Conservation (phyloP, 2,329 filamentous ascomycete genomes). For the Stagonosporopsis cucurbitacearum region DNA sequence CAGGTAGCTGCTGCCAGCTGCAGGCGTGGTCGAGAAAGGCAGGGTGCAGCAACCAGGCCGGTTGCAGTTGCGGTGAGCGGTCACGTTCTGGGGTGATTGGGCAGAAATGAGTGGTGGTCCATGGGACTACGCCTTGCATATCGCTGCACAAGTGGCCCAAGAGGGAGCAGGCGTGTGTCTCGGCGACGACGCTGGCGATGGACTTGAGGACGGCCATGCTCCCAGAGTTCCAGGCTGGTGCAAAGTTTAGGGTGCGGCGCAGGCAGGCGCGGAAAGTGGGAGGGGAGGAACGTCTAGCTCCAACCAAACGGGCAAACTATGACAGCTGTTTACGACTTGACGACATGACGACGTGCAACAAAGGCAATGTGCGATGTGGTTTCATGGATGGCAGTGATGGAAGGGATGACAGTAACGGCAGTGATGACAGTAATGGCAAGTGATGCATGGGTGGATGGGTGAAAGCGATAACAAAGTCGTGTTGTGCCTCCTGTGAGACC, state of each 20-base stretch:
- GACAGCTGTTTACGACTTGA: constrained; percentile 4
- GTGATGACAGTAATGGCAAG: constrained; percentile 9
- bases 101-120: constrained; percentile 29
- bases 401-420: no score
- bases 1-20: constrained; percentile 17
- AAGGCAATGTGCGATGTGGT: neutral
- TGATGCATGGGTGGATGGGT: constrained; percentile 9
- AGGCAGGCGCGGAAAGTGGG: constrained; percentile 18
- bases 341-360: constrained; percentile 1
- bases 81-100: constrained; percentile 50
- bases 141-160: constrained; percentile 17
- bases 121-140: constrained; percentile 18
- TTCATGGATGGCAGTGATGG: no score
- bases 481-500: constrained; percentile 10
- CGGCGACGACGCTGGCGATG: constrained; percentile 17
- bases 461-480: constrained; percentile 13
- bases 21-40: constrained; percentile 21
- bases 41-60: constrained; percentile 21
- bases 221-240: constrained; percentile 12
- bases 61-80: constrained; percentile 36
- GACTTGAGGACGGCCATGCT: constrained; percentile 13
- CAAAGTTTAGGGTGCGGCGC: constrained; percentile 21
- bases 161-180: constrained; percentile 18
- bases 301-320: constrained; percentile 5
- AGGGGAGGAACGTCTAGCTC: constrained; percentile 20